A percentile compares a stretch with the other conserved stretches of the same genome.
Evolutionary conservation across 352 stramenopile species (phyloP).

Genomic region (Phytophthora litchii): DNA sequence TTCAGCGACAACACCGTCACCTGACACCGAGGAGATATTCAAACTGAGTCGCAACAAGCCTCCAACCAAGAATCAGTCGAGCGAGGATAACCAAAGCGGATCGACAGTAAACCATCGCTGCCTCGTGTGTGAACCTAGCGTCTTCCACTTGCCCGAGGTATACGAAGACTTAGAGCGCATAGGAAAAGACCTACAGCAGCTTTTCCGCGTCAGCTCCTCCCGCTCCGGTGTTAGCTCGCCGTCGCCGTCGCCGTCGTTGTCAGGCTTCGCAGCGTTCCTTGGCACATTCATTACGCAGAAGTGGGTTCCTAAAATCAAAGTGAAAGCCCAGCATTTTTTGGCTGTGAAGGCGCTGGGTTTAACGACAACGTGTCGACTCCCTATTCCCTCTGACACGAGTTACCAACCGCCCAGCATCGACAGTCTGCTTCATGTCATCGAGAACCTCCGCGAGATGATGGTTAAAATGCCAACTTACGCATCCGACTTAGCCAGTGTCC

Average conservation of each 20-base stretch:
- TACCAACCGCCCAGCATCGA: slow-evolving; percentile 82
- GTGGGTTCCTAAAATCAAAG: slow-evolving; percentile 80
- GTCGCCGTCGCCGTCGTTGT: slow-evolving; percentile 27
- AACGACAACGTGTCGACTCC: slow-evolving; percentile 50
- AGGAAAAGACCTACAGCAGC: slow-evolving; percentile 62
- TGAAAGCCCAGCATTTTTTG: slow-evolving; percentile 71
- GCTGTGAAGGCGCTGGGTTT: slow-evolving; percentile 57
- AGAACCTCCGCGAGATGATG: slow-evolving; percentile 77
- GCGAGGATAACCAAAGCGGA: slow-evolving; percentile 34
- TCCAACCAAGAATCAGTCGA: slow-evolving; percentile 35
- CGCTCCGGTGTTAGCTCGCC: slow-evolving; percentile 10
- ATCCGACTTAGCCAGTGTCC: slow-evolving; percentile 59
- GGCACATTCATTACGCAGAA: slow-evolving; percentile 71
- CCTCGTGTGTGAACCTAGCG: slow-evolving; percentile 70
- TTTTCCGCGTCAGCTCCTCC: slow-evolving; percentile 33
- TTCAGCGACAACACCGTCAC: slow-evolving; percentile 18
- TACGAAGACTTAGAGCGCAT: slow-evolving; percentile 76
- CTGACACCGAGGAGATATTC: slow-evolving; percentile 48
- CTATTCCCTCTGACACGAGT: slow-evolving; percentile 72
- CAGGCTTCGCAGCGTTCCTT: slow-evolving; percentile 58
- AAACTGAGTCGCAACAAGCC: slow-evolving; percentile 70
- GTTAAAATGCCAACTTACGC: slow-evolving; percentile 67
- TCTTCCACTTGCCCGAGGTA: slow-evolving; percentile 78
- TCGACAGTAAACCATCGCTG: slow-evolving; percentile 18
- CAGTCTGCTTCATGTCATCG: slow-evolving; percentile 71